phyloP scores from a whole-genome alignment of 2,329 filamentous ascomycete species.

The Hypoxylon sp. region DNA sequence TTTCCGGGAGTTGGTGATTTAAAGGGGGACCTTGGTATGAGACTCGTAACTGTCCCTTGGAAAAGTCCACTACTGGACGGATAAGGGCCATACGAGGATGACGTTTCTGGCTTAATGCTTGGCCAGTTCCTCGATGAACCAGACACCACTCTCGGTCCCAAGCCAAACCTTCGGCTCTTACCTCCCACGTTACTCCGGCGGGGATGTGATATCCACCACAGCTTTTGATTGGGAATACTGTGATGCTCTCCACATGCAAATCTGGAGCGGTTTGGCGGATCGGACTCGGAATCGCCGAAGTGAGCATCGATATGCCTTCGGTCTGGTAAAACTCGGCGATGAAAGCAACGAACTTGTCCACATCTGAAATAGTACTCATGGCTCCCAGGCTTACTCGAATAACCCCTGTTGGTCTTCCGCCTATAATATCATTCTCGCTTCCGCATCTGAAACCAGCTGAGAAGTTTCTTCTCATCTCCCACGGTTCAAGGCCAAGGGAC shows the following conservation, averaged over 20 bases:
- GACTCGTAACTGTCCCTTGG: constrained; percentile 70
- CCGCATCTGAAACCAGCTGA: constrained; percentile 87
- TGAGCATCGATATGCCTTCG: constrained; percentile 24
- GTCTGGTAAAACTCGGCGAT: constrained; percentile 71
- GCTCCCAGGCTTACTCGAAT: constrained; percentile 87
- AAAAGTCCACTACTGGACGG: constrained; percentile 76
- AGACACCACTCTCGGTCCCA: constrained; percentile 99
- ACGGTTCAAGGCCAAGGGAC: constrained; percentile 75
- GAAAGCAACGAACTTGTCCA: constrained; percentile 76
- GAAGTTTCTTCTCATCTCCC: constrained; percentile 87
- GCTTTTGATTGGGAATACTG: constrained; percentile 93
- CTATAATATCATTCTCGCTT: constrained; percentile 80
- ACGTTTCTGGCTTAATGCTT: constrained; percentile 86
- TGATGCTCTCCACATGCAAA: constrained; percentile 69
- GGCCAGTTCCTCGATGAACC: constrained; percentile 84
- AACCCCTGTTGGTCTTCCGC: constrained; percentile 86
- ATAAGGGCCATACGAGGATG: constrained; percentile 89
- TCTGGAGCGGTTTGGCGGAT: constrained; percentile 12
- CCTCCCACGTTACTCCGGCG: constrained; percentile 71
- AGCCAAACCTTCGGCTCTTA: constrained; percentile 81
- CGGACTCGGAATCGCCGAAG: background rate
- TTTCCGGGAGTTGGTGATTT: constrained; percentile 46
- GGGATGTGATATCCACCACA: constrained; percentile 83
- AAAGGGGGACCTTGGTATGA: constrained; percentile 52
- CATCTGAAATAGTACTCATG: constrained; percentile 83